phyloP scores from a whole-genome alignment of 768 basidiomycete genomes.

The Boletus pseudo-olivaceus region DNA sequence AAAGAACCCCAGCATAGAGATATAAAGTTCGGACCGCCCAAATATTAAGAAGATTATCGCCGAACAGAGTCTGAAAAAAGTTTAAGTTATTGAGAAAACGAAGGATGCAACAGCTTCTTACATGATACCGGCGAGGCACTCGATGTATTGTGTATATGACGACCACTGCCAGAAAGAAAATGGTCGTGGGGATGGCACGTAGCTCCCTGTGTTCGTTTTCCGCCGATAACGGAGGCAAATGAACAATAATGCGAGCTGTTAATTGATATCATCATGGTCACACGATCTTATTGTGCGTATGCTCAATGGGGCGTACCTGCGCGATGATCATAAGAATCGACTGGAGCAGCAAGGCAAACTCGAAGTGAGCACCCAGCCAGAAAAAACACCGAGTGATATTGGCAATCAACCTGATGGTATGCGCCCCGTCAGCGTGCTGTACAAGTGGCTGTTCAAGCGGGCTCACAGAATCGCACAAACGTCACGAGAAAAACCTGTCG shows the following conservation, averaged over 20 bases:
- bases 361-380: conserved; percentile 81
- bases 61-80: conserved; percentile 49
- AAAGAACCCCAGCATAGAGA: conserved; percentile 66
- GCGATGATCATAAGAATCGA: conserved; percentile 82
- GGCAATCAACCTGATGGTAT: conserved; percentile 56
- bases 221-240: conserved; percentile 78
- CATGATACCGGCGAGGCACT: conserved; percentile 80
- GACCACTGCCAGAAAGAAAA: conserved; percentile 86
- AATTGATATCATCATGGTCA: conserved; percentile 18
- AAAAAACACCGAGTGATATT: conserved; percentile 90
- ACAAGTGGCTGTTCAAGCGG: background rate
- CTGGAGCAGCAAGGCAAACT: conserved; percentile 73
- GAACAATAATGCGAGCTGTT: conserved; percentile 71
- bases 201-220: conserved; percentile 51
- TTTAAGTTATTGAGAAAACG: conserved; percentile 5
- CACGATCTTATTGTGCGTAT: conserved; percentile 11
- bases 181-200: conserved; percentile 59
- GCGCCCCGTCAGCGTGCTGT: conserved; percentile 6
- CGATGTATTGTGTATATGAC: conserved; percentile 72
- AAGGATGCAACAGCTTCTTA: conserved; percentile 27
- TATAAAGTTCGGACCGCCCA: conserved; percentile 55
- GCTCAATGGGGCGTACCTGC: conserved; percentile 48
- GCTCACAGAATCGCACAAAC: conserved; percentile 79
- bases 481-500: conserved; percentile 83
- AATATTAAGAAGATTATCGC: conserved; percentile 76